Percentiles rank a stretch among this genome's conserved stretches.
These are phyloP conservation scores for Ogataea degrootiae DNA, from an alignment of 805 yeast genomes.

Conservation along the genomic window DNA sequence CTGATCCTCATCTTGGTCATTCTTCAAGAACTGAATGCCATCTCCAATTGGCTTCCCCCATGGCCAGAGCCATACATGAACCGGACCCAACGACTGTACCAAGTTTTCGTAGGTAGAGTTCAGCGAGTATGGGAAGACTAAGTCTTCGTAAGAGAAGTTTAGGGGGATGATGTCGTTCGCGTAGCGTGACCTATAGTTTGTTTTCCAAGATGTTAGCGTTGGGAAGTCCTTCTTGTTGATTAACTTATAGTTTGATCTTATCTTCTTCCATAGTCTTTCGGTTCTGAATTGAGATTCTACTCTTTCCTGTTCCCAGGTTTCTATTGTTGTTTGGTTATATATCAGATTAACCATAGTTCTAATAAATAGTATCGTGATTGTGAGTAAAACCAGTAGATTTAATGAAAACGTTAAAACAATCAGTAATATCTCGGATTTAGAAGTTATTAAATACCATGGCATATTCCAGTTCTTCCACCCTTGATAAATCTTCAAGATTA, in stretches of 20 bases:
- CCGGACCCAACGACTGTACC: conserved; percentile 52
- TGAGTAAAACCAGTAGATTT: conserved; percentile 52
- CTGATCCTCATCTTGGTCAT: conserved; percentile 55
- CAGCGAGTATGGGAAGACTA: conserved; percentile 79
- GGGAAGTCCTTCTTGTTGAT: conserved; percentile 39
- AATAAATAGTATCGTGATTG: conserved; percentile 54
- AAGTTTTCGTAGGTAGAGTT: conserved; percentile 55
- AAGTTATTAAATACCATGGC: conserved; percentile 52
- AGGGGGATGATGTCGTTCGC: conserved; percentile 19
- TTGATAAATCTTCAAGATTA: conserved; percentile 34
- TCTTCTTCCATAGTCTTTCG: conserved; percentile 48
- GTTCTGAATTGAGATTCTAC: conserved; percentile 59
- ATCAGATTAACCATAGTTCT: conserved; percentile 56
- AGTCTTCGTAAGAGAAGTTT: conserved; percentile 51
- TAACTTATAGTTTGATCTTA: conserved; percentile 38
- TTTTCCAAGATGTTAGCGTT: conserved; percentile 42
- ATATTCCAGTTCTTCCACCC: conserved; percentile 46
- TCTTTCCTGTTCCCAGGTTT: conserved; percentile 87
- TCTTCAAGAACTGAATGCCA: conserved; percentile 56
- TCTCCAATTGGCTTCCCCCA: conserved; percentile 58
- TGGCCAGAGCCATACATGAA: conserved; percentile 65
- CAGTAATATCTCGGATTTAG: conserved; percentile 45
- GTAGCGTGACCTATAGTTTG: neutral
- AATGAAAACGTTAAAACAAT: conserved; percentile 52
- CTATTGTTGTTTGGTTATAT: conserved; percentile 83